Evolutionary conservation across 2,329 filamentous ascomycete species (phyloP).

Genomic region (Fusarium redolens): DNA sequence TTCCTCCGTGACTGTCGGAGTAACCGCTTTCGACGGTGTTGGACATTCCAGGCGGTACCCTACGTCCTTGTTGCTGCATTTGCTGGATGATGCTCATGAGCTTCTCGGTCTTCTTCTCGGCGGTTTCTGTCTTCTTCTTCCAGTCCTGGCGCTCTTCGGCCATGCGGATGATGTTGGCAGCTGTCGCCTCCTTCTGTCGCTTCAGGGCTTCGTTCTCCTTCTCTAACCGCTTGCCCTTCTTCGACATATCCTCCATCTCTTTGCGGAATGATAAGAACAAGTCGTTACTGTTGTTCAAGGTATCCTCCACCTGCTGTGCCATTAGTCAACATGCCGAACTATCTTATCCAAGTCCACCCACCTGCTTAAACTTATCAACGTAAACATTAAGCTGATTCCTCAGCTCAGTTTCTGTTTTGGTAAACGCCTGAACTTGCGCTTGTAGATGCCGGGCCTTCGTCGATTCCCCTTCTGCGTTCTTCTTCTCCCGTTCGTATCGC

Average conservation of each 20-base stretch:
- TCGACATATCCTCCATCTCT: constrained; percentile 99
- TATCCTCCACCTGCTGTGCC: constrained; percentile 86
- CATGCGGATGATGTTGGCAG: constrained; percentile 96
- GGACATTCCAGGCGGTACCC: constrained; percentile 73
- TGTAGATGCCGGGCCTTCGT: constrained; percentile 86
- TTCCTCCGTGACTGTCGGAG: constrained; percentile 61
- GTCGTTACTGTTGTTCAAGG: constrained; percentile 97
- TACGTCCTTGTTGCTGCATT: constrained; percentile 94
- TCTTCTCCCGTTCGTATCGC: constrained; percentile 89
- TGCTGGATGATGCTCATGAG: constrained; percentile 94
- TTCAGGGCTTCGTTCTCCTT: constrained; percentile 94
- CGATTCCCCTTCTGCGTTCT: constrained; percentile 84
- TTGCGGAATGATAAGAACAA: constrained; percentile 96
- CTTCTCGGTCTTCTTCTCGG: constrained; percentile 84
- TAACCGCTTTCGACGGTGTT: constrained; percentile 70
- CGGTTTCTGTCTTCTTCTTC: constrained; percentile 70
- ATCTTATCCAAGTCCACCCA: constrained; percentile 58
- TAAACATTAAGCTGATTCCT: constrained; percentile 97
- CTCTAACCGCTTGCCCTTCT: constrained; percentile 96
- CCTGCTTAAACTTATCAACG: constrained; percentile 99
- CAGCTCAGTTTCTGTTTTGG: constrained; percentile 93
- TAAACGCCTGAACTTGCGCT: constrained; percentile 92
- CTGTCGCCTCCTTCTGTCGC: constrained; percentile 92
- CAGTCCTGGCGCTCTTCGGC: constrained; percentile 91
- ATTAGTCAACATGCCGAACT: constrained; percentile 43